Percentiles rank a stretch among this genome's conserved stretches.
These are phyloP conservation scores for Jackrogersella multiformis DNA, from an alignment of 495 filamentous ascomycete genomes.

Conservation along the genomic window DNA sequence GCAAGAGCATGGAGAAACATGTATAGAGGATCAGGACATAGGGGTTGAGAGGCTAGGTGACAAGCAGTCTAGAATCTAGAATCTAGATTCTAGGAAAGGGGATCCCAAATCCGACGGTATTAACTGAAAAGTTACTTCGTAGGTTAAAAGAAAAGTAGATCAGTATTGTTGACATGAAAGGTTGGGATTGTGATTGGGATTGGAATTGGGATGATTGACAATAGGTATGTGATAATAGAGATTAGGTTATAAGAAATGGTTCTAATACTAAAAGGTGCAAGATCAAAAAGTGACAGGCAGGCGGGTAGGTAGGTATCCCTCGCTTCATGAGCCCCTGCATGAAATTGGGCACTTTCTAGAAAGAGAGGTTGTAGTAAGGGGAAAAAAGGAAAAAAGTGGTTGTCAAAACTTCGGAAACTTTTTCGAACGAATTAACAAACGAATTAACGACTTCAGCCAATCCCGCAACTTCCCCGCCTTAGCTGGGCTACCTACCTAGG, in stretches of 20 bases:
- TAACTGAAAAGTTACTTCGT: not conserved
- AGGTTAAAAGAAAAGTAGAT: not conserved
- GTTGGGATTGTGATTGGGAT: not conserved
- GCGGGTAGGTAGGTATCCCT: slow-evolving; percentile 16
- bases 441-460: slow-evolving; percentile 22
- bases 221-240: slow-evolving; percentile 5
- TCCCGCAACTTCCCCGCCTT: slow-evolving; percentile 37
- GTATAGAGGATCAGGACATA: slow-evolving; percentile 20
- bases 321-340: slow-evolving; percentile 39
- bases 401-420: slow-evolving; percentile 23
- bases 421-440: slow-evolving; percentile 26
- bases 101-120: no score
- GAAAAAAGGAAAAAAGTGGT: slow-evolving; percentile 18
- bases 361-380: slow-evolving; percentile 24
- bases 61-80: slow-evolving; percentile 1
- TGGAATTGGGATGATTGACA: slow-evolving; percentile 18
- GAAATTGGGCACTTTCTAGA: slow-evolving; percentile 44
- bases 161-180: not conserved
- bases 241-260: slow-evolving; percentile 27
- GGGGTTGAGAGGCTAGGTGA: slow-evolving; percentile 6
- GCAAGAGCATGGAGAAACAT: slow-evolving; percentile 27
- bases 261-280: slow-evolving; percentile 34
- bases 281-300: slow-evolving; percentile 29
- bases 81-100: not conserved
- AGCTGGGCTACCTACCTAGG: no score